Percentiles rank a stretch among this genome's conserved stretches.
Evolutionary conservation across 164 flowering plant species (phyloP).

Genomic region (Taxillus chinensis): DNA sequence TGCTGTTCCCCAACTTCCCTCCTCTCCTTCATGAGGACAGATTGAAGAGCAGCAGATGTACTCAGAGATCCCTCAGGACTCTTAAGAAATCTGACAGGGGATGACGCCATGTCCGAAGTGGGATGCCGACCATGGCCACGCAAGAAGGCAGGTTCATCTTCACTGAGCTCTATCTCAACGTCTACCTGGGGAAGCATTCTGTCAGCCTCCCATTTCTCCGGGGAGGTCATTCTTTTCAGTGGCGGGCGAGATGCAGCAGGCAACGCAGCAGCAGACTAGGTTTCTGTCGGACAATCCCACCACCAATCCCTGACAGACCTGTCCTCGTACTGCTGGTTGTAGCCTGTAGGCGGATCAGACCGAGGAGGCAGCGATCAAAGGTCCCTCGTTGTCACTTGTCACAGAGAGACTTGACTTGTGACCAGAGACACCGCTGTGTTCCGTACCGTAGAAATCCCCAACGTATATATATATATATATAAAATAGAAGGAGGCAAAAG

Average conservation of each 20-base stretch:
- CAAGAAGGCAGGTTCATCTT: constrained; percentile 84
- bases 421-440: constrained; percentile 24
- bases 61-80: constrained; percentile 91
- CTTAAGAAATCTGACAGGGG: constrained; percentile 91
- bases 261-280: not conserved
- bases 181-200: constrained; percentile 77
- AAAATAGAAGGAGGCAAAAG: too few relatives aligned
- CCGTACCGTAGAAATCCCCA: too few relatives aligned
- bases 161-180: constrained; percentile 88
- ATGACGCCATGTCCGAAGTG: constrained; percentile 43
- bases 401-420: constrained; percentile 76
- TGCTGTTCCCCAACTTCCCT: constrained; percentile 91
- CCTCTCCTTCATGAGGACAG: constrained; percentile 84
- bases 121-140: constrained; percentile 77
- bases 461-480: too few relatives aligned
- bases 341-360: constrained; percentile 64
- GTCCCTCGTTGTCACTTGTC: constrained; percentile 26
- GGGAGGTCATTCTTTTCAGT: constrained; percentile 85
- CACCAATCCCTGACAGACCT: constrained; percentile 66
- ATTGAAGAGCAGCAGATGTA: constrained; percentile 89
- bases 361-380: too few relatives aligned
- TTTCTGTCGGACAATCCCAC: constrained; percentile 48
- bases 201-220: constrained; percentile 92
- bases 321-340: constrained; percentile 45
- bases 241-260: constrained; percentile 62